These are phyloP conservation scores for Gossypium armourianum DNA, from an alignment of 441 rosid species.

Conservation along the genomic window DNA sequence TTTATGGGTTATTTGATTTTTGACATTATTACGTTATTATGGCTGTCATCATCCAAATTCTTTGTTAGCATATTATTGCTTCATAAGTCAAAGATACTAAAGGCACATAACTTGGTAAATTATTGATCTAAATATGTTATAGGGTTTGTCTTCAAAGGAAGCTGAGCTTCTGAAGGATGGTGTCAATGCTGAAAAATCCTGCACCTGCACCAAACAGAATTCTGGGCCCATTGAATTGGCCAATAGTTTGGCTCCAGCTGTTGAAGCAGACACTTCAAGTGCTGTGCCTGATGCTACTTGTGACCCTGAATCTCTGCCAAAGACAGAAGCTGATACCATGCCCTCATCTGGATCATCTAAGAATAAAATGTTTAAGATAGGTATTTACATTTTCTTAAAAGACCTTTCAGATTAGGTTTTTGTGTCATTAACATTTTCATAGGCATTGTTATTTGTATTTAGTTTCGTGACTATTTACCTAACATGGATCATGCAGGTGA, in stretches of 20 bases:
- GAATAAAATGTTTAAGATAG: slow-evolving; percentile 45
- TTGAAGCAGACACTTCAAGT: slow-evolving; percentile 48
- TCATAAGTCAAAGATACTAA: neutral
- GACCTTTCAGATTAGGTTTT: slow-evolving; percentile 10
- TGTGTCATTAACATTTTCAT: slow-evolving; percentile 3
- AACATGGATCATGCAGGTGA: slow-evolving; percentile 48
- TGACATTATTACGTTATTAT: neutral
- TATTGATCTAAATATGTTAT: slow-evolving; percentile 21
- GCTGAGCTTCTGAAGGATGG: slow-evolving; percentile 63
- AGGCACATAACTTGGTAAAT: slow-evolving; percentile 20
- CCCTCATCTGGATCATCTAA: slow-evolving; percentile 42
- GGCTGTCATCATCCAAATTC: neutral
- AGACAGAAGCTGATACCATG: slow-evolving; percentile 38
- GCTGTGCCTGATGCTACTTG: slow-evolving; percentile 34
- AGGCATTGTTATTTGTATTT: slow-evolving; percentile 12
- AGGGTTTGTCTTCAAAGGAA: slow-evolving; percentile 80
- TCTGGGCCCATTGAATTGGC: slow-evolving; percentile 31
- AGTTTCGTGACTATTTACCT: slow-evolving; percentile 19
- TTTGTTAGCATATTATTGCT: neutral
- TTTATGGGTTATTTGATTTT: slow-evolving; percentile 15
- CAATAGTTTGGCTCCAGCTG: slow-evolving; percentile 31
- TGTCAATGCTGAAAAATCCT: slow-evolving; percentile 41
- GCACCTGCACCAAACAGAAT: slow-evolving; percentile 35
- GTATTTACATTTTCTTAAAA: slow-evolving; percentile 24
- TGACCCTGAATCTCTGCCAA: slow-evolving; percentile 47